Evolutionary conservation across 176 grass and related monocot genomes (phyloP).

Genomic region (Oryza rufipogon): DNA sequence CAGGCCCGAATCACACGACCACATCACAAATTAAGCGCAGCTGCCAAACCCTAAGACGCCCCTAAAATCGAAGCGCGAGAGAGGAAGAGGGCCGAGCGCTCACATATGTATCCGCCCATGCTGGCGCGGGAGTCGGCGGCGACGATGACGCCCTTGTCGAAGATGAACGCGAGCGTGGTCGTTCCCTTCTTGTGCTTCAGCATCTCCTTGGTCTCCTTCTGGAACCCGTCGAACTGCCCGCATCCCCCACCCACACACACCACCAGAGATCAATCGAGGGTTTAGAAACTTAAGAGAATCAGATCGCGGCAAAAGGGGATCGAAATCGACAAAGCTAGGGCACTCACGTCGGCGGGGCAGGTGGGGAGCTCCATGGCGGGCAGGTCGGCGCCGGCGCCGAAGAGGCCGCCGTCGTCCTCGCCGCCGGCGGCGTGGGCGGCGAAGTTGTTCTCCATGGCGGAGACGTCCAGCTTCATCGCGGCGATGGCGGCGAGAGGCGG

Average conservation of each 20-base stretch:
- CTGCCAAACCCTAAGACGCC: constrained; percentile 26
- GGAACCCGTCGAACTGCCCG: constrained; percentile 76
- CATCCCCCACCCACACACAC: neutral
- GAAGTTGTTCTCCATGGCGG: constrained; percentile 62
- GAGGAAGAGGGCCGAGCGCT: constrained; percentile 21
- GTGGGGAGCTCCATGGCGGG: constrained; percentile 49
- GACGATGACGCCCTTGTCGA: constrained; percentile 93
- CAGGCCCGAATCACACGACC: constrained; percentile 2
- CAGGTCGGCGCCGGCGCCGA: constrained; percentile 24
- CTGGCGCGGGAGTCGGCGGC: constrained; percentile 94
- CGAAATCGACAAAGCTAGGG: constrained; percentile 5
- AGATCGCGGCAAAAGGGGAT: constrained; percentile 35
- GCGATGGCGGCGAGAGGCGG: constrained; percentile 14
- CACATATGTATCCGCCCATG: constrained; percentile 98
- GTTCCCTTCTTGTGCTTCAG: constrained; percentile 79
- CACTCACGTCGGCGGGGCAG: constrained; percentile 44
- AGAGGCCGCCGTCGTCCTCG: neutral
- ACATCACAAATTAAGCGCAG: neutral
- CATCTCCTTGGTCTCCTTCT: constrained; percentile 58
- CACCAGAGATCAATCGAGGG: constrained; percentile 21
- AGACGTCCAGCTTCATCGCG: constrained; percentile 64
- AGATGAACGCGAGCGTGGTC: constrained; percentile 93
- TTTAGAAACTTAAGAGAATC: neutral
- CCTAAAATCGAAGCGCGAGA: neutral
- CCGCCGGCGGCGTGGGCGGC: neutral